Evolutionary conservation across 2,329 filamentous ascomycete species (phyloP), one percentile per base, ranked within the genome.

Genomic region (Plenodomus lindquistii): DNA sequence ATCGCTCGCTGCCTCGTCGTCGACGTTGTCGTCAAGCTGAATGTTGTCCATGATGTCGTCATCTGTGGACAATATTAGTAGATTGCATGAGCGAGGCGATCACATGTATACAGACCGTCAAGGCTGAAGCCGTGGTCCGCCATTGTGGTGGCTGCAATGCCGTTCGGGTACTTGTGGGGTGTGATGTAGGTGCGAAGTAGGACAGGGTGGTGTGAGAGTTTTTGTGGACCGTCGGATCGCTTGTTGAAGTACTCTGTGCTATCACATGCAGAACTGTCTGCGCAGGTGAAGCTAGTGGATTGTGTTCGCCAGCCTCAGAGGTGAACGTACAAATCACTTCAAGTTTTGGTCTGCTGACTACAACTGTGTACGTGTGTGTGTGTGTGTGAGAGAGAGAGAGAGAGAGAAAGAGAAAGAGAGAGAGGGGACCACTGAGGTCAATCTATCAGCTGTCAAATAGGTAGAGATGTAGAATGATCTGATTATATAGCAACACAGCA

Each of bases 81-180:
- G 7, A 16, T 20, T 4, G 13, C 5, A n/a, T 9, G 18, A 8
- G 3, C 31, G 21, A 35, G 24, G 21, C 4, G 16, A 21, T 1
- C 11, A 34, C 16, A 17, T n/a, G 6, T 8, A 31, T 40, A 45
- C 46, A 43, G 55, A 59, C 61, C 40, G 16, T 57, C 50, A 40
- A 62, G 46, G 15, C 45, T 53, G 45, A 64, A 40, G 3, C 17
- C 29, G 2, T 46, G n/a, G 18, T 59, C 48, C 10, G 41, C 22
- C 62, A 65, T 65, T 15, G 41, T 40, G 43, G 16, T 29, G 40
- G 22, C 18, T 35, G 36, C 31, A 37, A 16, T 20, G 29, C 4
- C 19, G 10, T 10, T 4, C 37, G 11, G 21, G 17, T 27, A 9
- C n/a, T 37, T 17, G 7, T 29, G 20, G 38, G 37, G 35, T 24